Percentiles rank a stretch among this genome's conserved stretches.
phyloP scores from a whole-genome alignment of 805 yeast species.

The Saccharomycopsis sp. region DNA sequence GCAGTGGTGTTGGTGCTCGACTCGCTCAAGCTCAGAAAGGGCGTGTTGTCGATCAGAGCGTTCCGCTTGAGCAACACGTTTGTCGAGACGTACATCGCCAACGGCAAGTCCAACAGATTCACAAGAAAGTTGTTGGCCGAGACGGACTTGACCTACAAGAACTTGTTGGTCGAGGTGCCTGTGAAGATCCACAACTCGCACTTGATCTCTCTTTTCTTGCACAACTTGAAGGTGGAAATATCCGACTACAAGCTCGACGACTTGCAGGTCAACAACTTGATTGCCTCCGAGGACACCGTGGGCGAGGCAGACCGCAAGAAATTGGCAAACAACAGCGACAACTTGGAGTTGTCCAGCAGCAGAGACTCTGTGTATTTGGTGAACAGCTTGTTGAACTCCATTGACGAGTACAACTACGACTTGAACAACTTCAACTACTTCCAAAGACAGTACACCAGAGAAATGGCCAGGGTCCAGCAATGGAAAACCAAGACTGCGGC shows the following conservation, averaged over 20 bases:
- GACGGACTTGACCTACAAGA: constrained; percentile 54
- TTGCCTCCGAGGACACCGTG: constrained; percentile 2
- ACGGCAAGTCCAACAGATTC: constrained; percentile 48
- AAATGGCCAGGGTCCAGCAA: constrained; percentile 58
- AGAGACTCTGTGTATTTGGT: constrained; percentile 38
- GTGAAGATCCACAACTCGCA: constrained; percentile 60
- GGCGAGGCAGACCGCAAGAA: not conserved
- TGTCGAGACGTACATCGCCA: constrained; percentile 39
- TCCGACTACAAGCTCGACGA: constrained; percentile 10
- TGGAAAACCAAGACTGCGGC: constrained; percentile 67
- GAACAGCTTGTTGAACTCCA: constrained; percentile 58
- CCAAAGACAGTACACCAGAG: constrained; percentile 70
- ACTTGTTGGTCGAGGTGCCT: constrained; percentile 67
- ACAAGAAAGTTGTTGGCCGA: constrained; percentile 55
- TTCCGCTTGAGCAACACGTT: constrained; percentile 60
- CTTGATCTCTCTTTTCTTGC: constrained; percentile 51
- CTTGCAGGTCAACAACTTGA: constrained; percentile 19
- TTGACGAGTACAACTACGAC: constrained; percentile 71
- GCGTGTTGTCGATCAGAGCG: constrained; percentile 58
- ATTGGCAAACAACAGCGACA: constrained; percentile 26
- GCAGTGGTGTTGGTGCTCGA: constrained; percentile 59
- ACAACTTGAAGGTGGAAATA: constrained; percentile 23
- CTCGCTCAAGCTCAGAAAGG: constrained; percentile 58
- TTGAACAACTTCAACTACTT: constrained; percentile 75
- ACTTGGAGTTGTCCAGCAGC: constrained; percentile 37